Conservation (phyloP, 352 stramenopile genomes). For the Halophytophthora batemanensis region DNA sequence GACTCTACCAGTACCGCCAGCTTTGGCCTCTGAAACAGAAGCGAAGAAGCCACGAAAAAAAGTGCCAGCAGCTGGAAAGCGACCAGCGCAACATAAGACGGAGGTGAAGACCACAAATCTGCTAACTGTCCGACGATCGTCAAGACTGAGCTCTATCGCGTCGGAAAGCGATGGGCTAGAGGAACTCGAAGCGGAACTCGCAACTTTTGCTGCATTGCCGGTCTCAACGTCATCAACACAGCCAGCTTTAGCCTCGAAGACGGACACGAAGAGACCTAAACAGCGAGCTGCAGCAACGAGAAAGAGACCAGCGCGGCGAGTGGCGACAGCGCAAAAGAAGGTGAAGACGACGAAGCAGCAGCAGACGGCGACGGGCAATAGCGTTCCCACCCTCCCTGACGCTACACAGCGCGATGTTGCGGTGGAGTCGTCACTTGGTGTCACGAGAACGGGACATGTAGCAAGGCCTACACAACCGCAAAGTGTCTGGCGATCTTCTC, state of each 20-base stretch:
- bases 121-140: constrained; percentile 1
- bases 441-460: neutral
- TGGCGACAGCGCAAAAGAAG: too few species aligned
- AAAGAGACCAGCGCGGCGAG: too few species aligned
- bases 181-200: constrained; percentile 32
- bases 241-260: too few species aligned
- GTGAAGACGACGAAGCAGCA: too few species aligned
- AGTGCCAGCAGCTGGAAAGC: constrained; percentile 2
- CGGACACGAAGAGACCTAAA: too few species aligned
- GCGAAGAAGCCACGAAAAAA: too few species aligned
- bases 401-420: too few species aligned
- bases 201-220: constrained; percentile 2
- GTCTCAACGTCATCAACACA: neutral
- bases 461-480: neutral
- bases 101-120: neutral
- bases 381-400: too few species aligned
- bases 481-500: constrained; percentile 11
- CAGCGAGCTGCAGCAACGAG: too few species aligned
- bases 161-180: constrained; percentile 29
- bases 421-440: too few species aligned
- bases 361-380: too few species aligned
- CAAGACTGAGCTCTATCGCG: constrained; percentile 19
- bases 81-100: constrained; percentile 4
- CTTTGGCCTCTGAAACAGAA: too few species aligned
- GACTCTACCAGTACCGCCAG: neutral